Conservation (phyloP, 495 filamentous ascomycete species). For the Aspergillus affinis region DNA sequence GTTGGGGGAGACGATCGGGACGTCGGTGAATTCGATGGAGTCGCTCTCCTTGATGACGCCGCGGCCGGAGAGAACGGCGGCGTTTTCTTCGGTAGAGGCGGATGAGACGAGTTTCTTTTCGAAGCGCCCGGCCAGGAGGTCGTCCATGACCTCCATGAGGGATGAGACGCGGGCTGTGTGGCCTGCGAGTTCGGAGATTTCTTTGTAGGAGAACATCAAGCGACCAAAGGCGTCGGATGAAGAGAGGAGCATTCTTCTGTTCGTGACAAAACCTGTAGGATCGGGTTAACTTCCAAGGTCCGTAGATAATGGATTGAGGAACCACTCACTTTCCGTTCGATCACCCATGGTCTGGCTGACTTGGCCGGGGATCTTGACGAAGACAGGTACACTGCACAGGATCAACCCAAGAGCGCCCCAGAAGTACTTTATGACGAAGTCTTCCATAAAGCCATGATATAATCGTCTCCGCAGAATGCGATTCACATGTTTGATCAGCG, state of each 20-base stretch:
- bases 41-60: conserved; percentile 74
- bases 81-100: conserved; percentile 72
- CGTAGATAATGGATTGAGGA: neutral
- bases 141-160: conserved; percentile 90
- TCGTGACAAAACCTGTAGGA: conserved; percentile 76
- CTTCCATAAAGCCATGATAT: conserved; percentile 98
- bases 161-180: conserved; percentile 89
- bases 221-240: conserved; percentile 95
- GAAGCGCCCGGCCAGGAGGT: conserved; percentile 82
- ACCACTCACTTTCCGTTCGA: conserved; percentile 75
- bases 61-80: conserved; percentile 73
- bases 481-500: conserved; percentile 97
- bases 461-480: conserved; percentile 85
- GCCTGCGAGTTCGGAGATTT: conserved; percentile 92
- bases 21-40: conserved; percentile 83
- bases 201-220: conserved; percentile 97
- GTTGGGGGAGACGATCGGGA: conserved; percentile 97
- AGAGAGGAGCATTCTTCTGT: conserved; percentile 83
- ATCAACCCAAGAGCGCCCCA: conserved; percentile 93
- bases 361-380: conserved; percentile 85
- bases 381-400: conserved; percentile 95
- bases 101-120: conserved; percentile 95
- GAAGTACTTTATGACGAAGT: conserved; percentile 98
- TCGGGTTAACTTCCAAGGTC: conserved; percentile 2
- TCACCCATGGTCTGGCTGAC: conserved; percentile 77